A percentile compares a stretch with the other conserved stretches of the same genome.
These are phyloP conservation scores for Mycena rosella DNA, from an alignment of 768 basidiomycete species.

Conservation along the genomic window DNA sequence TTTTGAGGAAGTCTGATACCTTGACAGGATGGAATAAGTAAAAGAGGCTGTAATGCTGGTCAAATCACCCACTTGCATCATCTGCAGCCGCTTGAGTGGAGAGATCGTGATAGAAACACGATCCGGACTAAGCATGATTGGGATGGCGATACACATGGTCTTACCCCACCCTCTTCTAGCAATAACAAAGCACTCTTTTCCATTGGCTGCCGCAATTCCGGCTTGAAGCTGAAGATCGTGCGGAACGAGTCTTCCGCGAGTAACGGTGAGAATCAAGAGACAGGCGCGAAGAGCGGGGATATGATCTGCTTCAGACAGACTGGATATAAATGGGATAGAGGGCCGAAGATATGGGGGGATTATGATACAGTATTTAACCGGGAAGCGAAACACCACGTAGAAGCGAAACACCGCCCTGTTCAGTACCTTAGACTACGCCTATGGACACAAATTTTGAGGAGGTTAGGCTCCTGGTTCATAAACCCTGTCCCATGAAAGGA, in stretches of 20 bases:
- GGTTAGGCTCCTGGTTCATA: no score
- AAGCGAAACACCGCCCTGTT: no score
- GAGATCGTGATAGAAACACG: neutral
- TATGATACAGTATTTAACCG: no score
- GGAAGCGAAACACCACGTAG: no score
- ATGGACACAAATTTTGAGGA: no score
- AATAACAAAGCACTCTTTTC: neutral
- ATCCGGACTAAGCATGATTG: neutral
- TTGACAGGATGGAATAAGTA: neutral
- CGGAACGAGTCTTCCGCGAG: neutral
- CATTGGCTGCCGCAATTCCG: neutral
- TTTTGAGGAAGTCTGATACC: neutral
- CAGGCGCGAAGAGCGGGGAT: constrained; percentile 1
- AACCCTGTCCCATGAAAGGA: no score
- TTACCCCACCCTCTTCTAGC: constrained; percentile 5
- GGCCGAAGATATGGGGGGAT: no score
- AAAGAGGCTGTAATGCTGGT: neutral
- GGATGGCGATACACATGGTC: constrained; percentile 9
- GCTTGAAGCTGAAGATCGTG: neutral
- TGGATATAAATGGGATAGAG: neutral
- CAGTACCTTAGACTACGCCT: no score
- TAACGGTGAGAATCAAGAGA: neutral
- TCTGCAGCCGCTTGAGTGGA: constrained; percentile 7
- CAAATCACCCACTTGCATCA: constrained; percentile 2
- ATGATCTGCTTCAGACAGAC: neutral